phyloP scores from a whole-genome alignment of 164 flowering plant species.

The Macadamia tetraphylla region DNA sequence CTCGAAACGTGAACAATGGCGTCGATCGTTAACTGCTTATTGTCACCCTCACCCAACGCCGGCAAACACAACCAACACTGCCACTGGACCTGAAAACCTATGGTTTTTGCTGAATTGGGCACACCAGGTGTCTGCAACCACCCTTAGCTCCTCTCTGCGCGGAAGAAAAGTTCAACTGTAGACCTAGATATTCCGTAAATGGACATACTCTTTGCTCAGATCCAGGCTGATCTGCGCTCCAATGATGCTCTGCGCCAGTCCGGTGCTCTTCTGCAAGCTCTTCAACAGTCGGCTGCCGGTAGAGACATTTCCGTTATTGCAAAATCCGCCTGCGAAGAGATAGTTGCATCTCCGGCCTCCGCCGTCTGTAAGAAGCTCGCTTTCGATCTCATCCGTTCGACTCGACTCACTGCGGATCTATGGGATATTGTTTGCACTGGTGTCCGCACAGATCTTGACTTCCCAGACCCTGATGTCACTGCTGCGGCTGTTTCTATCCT shows the following conservation, averaged over 20 bases:
- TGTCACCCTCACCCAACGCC: too few relatives aligned
- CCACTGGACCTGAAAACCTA: too few relatives aligned
- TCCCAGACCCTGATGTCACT: constrained; percentile 96
- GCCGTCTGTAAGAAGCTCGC: constrained; percentile 93
- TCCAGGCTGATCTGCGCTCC: constrained; percentile 99
- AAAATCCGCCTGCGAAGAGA: constrained; percentile 89
- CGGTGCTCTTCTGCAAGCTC: constrained; percentile 86
- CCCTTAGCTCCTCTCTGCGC: neutral
- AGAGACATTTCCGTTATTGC: constrained; percentile 82
- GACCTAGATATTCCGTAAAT: constrained; percentile 18
- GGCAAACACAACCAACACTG: too few relatives aligned
- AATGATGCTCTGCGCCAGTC: constrained; percentile 96
- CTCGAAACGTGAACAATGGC: too few relatives aligned
- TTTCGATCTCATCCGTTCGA: constrained; percentile 83
- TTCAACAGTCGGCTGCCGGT: constrained; percentile 98
- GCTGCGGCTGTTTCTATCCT: constrained; percentile 89
- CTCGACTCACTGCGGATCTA: constrained; percentile 84
- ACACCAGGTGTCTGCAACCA: too few relatives aligned
- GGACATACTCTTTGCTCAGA: constrained; percentile 97
- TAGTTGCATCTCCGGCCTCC: constrained; percentile 89
- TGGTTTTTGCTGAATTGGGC: too few relatives aligned
- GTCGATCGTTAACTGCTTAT: too few relatives aligned
- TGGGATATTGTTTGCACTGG: constrained; percentile 92
- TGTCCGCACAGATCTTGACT: constrained; percentile 74
- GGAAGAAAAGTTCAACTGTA: too few relatives aligned